These are phyloP conservation scores for Exophiala aquamarina DNA, from an alignment of 2,329 filamentous ascomycete genomes.

Conservation along the genomic window DNA sequence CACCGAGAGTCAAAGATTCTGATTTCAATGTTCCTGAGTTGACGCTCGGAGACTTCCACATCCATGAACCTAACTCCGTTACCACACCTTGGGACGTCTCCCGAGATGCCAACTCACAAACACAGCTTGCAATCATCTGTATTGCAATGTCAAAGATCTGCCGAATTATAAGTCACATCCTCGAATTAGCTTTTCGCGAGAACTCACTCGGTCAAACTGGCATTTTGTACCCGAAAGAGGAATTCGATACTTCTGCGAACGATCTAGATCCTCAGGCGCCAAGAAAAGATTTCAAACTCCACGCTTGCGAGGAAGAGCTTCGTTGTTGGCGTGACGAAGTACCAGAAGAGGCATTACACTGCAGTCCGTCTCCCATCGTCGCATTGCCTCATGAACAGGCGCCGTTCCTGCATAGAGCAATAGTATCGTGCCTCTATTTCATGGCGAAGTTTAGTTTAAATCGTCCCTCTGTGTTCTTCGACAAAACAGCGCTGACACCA, in stretches of 20 bases:
- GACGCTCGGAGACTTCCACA: slow-evolving; percentile 78
- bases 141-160: slow-evolving; percentile 88
- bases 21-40: slow-evolving; percentile 94
- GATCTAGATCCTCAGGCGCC: too few species aligned
- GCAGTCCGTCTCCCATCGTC: too few species aligned
- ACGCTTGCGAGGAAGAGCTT: slow-evolving; percentile 48
- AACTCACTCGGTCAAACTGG: slow-evolving; percentile 64
- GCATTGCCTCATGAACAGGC: neutral
- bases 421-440: neutral
- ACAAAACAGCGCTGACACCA: too few species aligned
- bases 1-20: slow-evolving; percentile 86
- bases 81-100: slow-evolving; percentile 68
- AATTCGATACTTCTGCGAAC: too few species aligned
- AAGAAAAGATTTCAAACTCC: too few species aligned
- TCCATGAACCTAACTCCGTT: slow-evolving; percentile 57
- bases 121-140: slow-evolving; percentile 54
- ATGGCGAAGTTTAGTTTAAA: neutral
- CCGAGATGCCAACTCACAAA: neutral
- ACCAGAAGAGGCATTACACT: slow-evolving; percentile 66
- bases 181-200: slow-evolving; percentile 87
- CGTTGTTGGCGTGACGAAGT: slow-evolving; percentile 56
- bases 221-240: slow-evolving; percentile 38
- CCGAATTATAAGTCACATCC: slow-evolving; percentile 81
- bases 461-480: too few species aligned
- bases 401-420: neutral